phyloP scores from a whole-genome alignment of 371 early-diverging fungal species.

The Mucor racemosus region DNA sequence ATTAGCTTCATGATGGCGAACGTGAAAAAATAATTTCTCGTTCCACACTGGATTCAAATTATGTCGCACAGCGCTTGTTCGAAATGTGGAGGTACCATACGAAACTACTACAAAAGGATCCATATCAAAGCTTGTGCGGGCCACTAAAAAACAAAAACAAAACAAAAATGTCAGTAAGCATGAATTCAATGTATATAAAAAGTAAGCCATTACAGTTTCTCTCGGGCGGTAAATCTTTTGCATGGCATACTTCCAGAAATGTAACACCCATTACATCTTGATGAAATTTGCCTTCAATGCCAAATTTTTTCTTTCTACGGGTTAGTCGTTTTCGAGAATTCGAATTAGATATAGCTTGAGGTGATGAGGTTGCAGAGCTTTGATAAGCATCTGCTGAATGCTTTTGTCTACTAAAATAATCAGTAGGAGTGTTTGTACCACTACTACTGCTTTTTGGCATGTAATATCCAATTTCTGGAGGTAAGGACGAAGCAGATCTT shows the following conservation, averaged over 20 bases:
- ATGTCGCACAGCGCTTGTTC: constrained; percentile 61
- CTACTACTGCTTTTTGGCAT: constrained; percentile 1
- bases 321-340: background rate
- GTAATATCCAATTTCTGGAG: background rate
- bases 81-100: constrained; percentile 66
- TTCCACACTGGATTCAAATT: constrained; percentile 64
- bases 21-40: constrained; percentile 60
- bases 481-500: background rate
- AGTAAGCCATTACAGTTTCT: constrained; percentile 31
- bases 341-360: background rate
- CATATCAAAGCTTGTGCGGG: constrained; percentile 65
- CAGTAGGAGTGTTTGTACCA: constrained; percentile 3
- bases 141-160: constrained; percentile 27
- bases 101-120: constrained; percentile 77
- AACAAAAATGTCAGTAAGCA: background rate
- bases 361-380: background rate
- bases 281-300: constrained; percentile 24
- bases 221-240: constrained; percentile 55
- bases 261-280: constrained; percentile 49
- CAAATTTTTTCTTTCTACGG: constrained; percentile 9
- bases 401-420: background rate
- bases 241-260: constrained; percentile 58
- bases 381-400: background rate
- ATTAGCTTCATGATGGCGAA: constrained; percentile 50
- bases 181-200: background rate